These are phyloP conservation scores for Verticillium alfalfae DNA, from an alignment of 2,329 filamentous ascomycete species.

Conservation along the genomic window DNA sequence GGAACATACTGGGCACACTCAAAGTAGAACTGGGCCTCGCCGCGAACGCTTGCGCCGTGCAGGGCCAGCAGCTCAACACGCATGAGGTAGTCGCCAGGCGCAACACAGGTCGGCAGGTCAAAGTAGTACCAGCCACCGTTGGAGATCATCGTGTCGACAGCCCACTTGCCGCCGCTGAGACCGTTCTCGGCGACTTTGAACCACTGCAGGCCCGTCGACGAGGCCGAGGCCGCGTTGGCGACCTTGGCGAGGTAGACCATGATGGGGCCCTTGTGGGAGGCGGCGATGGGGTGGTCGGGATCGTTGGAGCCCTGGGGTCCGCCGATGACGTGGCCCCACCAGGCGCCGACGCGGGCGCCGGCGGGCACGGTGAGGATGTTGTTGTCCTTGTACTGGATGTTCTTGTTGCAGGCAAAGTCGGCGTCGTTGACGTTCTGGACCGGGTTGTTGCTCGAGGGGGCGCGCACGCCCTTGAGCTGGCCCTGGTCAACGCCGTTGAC, in stretches of 20 bases:
- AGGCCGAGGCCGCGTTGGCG: constrained; percentile 34
- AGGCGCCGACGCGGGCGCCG: constrained; percentile 40
- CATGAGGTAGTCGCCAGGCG: constrained; percentile 35
- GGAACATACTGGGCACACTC: constrained; percentile 34
- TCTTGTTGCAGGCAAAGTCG: constrained; percentile 41
- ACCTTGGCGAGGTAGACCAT: constrained; percentile 43
- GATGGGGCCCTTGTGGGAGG: constrained; percentile 43
- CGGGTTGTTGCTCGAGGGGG: constrained; percentile 42
- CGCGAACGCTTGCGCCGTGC: constrained; percentile 25
- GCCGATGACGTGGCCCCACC: constrained; percentile 45
- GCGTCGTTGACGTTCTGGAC: constrained; percentile 40
- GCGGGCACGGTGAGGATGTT: constrained; percentile 38
- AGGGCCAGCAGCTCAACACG: constrained; percentile 40
- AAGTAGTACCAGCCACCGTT: constrained; percentile 25
- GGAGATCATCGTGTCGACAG: constrained; percentile 18
- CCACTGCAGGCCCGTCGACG: constrained; percentile 32
- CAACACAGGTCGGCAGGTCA: constrained; percentile 29
- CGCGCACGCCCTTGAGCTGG: constrained; percentile 41
- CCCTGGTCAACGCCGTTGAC: constrained; percentile 44
- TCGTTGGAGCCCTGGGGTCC: constrained; percentile 36
- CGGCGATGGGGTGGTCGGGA: constrained; percentile 41
- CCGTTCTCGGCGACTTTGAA: constrained; percentile 46
- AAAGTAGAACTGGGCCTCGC: constrained; percentile 33
- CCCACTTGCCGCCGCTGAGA: constrained; percentile 19
- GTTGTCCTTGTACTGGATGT: constrained; percentile 26